Evolutionary conservation across 257 asterid genomes (phyloP).

Genomic region (Ligustrum vulgare): DNA sequence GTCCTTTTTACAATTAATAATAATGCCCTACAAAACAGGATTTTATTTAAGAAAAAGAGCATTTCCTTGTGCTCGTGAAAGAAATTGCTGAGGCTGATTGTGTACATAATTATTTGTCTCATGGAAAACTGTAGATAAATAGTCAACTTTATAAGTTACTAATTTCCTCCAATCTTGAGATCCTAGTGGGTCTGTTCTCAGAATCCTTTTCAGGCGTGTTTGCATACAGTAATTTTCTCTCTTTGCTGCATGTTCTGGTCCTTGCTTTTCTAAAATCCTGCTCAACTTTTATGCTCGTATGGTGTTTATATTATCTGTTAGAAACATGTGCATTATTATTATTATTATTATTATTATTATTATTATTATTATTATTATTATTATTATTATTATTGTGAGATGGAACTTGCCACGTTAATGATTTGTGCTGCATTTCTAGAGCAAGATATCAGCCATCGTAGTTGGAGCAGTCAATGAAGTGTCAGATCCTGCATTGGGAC

Average conservation of each 20-base stretch:
- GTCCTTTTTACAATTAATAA: neutral
- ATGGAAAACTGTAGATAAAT: neutral
- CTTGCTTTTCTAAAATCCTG: neutral
- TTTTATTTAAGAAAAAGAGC: neutral
- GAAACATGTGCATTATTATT: neutral
- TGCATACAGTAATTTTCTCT: neutral
- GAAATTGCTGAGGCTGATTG: neutral
- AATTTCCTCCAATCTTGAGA: neutral
- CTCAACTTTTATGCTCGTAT: neutral
- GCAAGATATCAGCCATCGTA: slow-evolving; percentile 43
- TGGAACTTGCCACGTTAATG: neutral
- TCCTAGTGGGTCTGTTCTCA: neutral
- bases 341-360: neutral
- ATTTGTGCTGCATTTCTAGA: slow-evolving; percentile 45
- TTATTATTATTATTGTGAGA: neutral
- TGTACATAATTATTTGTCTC: neutral
- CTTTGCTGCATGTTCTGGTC: neutral
- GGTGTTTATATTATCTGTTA: neutral
- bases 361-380: neutral
- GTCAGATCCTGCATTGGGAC: slow-evolving; percentile 80
- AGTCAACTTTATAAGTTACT: neutral
- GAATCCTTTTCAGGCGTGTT: neutral
- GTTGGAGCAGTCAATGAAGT: slow-evolving; percentile 66
- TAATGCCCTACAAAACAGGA: neutral
- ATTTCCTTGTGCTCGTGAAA: neutral